phyloP scores from a whole-genome alignment of 345 rosid species.

The Citrus mangshanensis region DNA sequence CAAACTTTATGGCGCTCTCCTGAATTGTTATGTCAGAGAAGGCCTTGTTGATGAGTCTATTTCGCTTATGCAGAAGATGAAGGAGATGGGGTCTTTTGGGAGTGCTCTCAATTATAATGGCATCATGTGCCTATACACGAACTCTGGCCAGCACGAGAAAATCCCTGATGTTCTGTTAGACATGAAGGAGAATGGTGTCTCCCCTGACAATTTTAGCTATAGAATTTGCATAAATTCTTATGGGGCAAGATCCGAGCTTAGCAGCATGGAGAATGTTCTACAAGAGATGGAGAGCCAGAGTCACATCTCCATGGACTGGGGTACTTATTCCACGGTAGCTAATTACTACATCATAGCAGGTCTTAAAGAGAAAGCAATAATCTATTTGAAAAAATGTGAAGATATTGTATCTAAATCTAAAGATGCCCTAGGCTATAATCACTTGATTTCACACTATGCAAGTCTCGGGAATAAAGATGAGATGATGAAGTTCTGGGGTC shows the following conservation, averaged over 20 bases:
- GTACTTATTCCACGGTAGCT: slow-evolving; percentile 32
- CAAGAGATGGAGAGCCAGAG: slow-evolving; percentile 33
- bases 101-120: slow-evolving; percentile 30
- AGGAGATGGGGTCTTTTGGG: slow-evolving; percentile 31
- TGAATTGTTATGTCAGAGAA: slow-evolving; percentile 40
- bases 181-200: slow-evolving; percentile 39
- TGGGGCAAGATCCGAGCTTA: slow-evolving; percentile 31
- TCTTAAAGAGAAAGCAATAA: slow-evolving; percentile 28
- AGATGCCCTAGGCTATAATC: slow-evolving; percentile 30
- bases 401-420: slow-evolving; percentile 27
- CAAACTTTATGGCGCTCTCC: slow-evolving; percentile 44
- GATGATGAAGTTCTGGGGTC: slow-evolving; percentile 42
- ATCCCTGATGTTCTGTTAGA: slow-evolving; percentile 32
- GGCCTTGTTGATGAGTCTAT: slow-evolving; percentile 41
- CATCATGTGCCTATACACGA: slow-evolving; percentile 37
- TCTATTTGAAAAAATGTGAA: slow-evolving; percentile 41
- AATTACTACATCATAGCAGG: slow-evolving; percentile 36
- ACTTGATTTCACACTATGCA: slow-evolving; percentile 39
- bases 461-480: slow-evolving; percentile 43
- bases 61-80: slow-evolving; percentile 37
- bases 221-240: slow-evolving; percentile 38
- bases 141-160: slow-evolving; percentile 32
- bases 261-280: slow-evolving; percentile 33
- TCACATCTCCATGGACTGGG: slow-evolving; percentile 41
- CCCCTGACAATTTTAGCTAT: slow-evolving; percentile 42